Evolutionary conservation across 1,284 basidiomycete species (phyloP).

Genomic region (Anthracocystis setariae): DNA sequence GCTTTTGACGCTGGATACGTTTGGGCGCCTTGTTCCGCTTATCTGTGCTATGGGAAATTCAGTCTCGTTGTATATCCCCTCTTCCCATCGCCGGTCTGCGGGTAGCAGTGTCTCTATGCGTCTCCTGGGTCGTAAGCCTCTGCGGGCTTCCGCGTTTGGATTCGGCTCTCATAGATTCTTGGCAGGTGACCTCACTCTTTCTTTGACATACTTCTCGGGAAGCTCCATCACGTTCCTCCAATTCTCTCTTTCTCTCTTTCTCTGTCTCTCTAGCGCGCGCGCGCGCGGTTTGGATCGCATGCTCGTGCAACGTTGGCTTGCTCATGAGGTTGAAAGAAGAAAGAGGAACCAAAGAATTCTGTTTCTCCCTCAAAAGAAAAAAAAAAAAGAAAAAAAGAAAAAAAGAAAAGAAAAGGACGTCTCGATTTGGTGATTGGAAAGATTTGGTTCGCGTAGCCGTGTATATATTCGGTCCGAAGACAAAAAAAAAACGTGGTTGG

Average conservation of each 20-base stretch:
- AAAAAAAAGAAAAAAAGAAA: not conserved
- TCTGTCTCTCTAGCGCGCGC: not conserved
- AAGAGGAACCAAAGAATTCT: not conserved
- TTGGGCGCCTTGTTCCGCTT: slow-evolving; percentile 11
- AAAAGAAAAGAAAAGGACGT: not conserved
- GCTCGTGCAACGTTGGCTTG: not conserved
- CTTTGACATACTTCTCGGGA: slow-evolving; percentile 3
- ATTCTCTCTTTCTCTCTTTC: not conserved
- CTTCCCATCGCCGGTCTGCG: not conserved
- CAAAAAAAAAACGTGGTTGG: not conserved
- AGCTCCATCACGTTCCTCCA: not conserved
- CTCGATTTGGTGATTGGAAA: not conserved
- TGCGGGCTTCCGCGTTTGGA: not conserved
- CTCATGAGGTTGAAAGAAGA: not conserved
- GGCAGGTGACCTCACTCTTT: slow-evolving; percentile 1
- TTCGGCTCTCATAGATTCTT: slow-evolving; percentile 1
- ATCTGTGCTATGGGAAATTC: slow-evolving; percentile 2
- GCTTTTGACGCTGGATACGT: slow-evolving; percentile 14
- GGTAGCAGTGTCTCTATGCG: not conserved
- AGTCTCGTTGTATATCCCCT: slow-evolving; percentile 4
- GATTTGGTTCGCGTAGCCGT: not conserved
- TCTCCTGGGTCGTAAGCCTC: not conserved
- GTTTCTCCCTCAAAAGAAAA: not conserved
- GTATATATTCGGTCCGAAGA: slow-evolving; percentile 4
- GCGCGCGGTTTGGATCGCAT: slow-evolving; percentile 10